Base-by-base conservation (phyloP, 148 eudicot species). In the Cornus kousa region DNA sequence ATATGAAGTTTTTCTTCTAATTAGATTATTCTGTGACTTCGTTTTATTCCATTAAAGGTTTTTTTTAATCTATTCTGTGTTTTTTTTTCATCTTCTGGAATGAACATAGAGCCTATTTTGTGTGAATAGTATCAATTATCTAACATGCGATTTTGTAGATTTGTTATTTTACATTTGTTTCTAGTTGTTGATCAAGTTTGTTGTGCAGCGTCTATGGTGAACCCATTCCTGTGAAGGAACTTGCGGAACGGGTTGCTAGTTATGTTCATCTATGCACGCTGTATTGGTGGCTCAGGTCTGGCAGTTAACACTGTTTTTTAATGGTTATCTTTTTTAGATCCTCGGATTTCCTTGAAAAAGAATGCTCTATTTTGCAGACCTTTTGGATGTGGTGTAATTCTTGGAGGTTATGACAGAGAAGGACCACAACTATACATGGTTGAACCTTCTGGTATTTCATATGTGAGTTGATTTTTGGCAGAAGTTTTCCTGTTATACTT, bases 201-300 rank as follows among this genome's bases (percentile, higher is more conserved):
- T 83, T 60, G 32, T 88, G 86, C 84, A 93, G 99, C 77, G 73
- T 74, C 23, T 93, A 93, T 87, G 97, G 99, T 43, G 99, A 96
- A 67, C 83, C 92, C 73, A 90, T 96, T 85, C 99, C 98, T n/a
- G 91, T 90, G 57, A 90, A 92, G 88, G 99, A 93, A 84, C 99
- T 96, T 81, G 95, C 98, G 31, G 88, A 87, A 5, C 95, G 99
- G 73, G 98, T 96, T 82, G 98, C 99, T 19, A 96, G 99, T 80
- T 96, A 96, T 83, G 99, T 96, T 77, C 99, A 96, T 88, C 89
- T 96, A 39, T 90, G 95, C 81, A 96, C 99, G 2, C 93, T 96
- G 17, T 96, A 96, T 84, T 96, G 99, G 99, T 96, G 99, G 99
- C 99, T 96, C 88, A 93, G 99, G 99, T 96, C 22, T 79, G 83